Evolutionary conservation across 2,329 filamentous ascomycete genomes (phyloP), one percentile per base, ranked within the genome.

Genomic region (Botrytis sinoallii): DNA sequence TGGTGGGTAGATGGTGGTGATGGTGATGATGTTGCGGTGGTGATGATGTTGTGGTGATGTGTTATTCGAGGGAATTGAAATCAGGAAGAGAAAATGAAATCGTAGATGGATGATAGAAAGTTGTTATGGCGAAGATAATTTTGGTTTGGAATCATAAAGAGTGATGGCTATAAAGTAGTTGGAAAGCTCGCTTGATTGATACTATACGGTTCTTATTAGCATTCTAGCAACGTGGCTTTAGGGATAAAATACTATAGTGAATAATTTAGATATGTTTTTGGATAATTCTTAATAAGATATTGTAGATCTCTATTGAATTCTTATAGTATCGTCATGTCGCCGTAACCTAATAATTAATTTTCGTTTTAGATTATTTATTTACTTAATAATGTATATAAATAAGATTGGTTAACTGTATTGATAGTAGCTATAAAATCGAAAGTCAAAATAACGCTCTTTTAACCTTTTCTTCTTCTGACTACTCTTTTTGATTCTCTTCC

Each of bases 281-380:
- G 5, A 60, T 7, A 6, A 1, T 52, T 52, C 12, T 52, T 12
- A 10, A 12, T 25, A 52, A 12, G 22, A 25, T 1, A 25, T 25
- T 25, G 4, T 12, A 14, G 4, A 12, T 52, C 10, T 52, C 5
- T 4, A 52, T 52, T 25, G 22, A 20, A 1, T 2, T 52, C 9
- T 52, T 25, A 32, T 32, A 32, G 32, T 32, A 32, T 32, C 32
- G 32, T 32, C 4, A 25, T 2, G 4, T 52, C 3, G 4, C 22
- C 0, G 3, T 52, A 25, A 0, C 25, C 10, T 4, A 25, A 12
- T 52, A 25, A 25, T 0, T 12, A 25, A 4, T 1, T 1, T 52
- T 52, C 22, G 22, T 6, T 25, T 25, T 25, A 20, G 46, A 25
- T 52, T 52, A 22, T 52, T 25, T 4, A 4, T 48, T 48, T 25